These are phyloP conservation scores for Allantophomopsis cytisporea DNA, from an alignment of 2,329 filamentous ascomycete species.

Conservation along the genomic window DNA sequence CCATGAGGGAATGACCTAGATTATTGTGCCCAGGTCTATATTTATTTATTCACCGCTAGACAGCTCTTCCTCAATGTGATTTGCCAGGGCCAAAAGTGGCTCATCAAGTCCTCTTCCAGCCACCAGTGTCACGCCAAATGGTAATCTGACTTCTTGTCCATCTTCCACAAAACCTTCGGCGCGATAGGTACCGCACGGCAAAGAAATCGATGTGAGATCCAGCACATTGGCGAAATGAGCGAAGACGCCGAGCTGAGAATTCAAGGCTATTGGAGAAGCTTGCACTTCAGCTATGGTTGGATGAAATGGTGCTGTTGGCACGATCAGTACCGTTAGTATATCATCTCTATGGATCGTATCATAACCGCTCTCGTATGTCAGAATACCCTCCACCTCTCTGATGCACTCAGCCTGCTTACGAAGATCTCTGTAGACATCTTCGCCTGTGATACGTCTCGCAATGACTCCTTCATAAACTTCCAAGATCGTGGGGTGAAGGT, in stretches of 20 bases:
- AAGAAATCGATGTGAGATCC: conserved; percentile 21
- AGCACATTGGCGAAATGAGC: conserved; percentile 41
- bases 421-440: conserved; percentile 28
- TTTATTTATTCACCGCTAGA: too few species aligned
- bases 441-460: conserved; percentile 22
- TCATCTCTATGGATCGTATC: conserved; percentile 1
- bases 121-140: conserved; percentile 29
- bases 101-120: conserved; percentile 24
- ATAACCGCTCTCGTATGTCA: conserved; percentile 20
- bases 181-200: too few species aligned
- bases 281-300: conserved; percentile 34
- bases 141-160: conserved; percentile 14
- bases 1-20: too few species aligned
- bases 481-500: conserved; percentile 31
- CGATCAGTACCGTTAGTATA: conserved; percentile 21
- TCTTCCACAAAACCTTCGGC: background rate
- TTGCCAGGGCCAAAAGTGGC: conserved; percentile 21
- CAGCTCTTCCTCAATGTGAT: too few species aligned
- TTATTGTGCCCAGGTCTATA: too few species aligned
- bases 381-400: conserved; percentile 7
- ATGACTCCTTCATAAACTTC: conserved; percentile 25
- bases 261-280: conserved; percentile 32
- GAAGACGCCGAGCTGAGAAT: conserved; percentile 32
- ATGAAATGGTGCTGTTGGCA: conserved; percentile 34
- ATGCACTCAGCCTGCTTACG: conserved; percentile 12